Conservation (phyloP, 345 rosid species). For the Microthlaspi erraticum region DNA sequence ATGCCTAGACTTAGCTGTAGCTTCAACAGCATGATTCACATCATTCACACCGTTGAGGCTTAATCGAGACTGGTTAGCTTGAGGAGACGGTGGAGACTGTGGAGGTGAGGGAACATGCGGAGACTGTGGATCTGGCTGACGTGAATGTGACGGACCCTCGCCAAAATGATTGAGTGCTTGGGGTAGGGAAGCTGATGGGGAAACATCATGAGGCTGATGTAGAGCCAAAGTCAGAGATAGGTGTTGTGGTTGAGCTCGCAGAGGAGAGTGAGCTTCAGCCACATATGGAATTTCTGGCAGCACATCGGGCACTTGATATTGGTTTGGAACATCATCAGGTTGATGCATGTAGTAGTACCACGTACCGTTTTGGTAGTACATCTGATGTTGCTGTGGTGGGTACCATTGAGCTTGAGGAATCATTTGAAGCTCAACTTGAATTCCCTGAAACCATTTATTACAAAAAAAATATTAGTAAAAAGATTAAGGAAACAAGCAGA, state of each 20-base stretch:
- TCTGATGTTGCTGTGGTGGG: neutral
- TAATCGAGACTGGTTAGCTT: too few relatives aligned
- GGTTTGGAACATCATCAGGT: too few relatives aligned
- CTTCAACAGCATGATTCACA: too few relatives aligned
- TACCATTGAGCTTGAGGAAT: neutral
- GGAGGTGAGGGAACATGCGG: neutral
- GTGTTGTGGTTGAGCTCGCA: constrained; percentile 10
- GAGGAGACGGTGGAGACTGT: neutral
- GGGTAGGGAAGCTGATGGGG: neutral
- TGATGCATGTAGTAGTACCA: neutral
- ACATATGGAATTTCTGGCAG: neutral
- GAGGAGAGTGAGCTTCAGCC: constrained; percentile 10
- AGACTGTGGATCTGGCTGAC: neutral
- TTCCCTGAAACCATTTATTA: constrained; percentile 1
- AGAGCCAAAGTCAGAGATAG: neutral
- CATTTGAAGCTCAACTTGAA: too few relatives aligned
- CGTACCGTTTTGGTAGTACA: neutral
- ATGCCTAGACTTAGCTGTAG: too few relatives aligned
- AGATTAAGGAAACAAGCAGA: neutral
- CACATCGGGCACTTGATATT: neutral
- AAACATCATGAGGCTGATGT: neutral
- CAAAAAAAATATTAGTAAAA: neutral
- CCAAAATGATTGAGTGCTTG: neutral
- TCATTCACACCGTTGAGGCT: neutral
- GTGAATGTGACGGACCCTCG: neutral